phyloP scores from a whole-genome alignment of 2,329 filamentous ascomycete genomes.

The Colletotrichum sp. region DNA sequence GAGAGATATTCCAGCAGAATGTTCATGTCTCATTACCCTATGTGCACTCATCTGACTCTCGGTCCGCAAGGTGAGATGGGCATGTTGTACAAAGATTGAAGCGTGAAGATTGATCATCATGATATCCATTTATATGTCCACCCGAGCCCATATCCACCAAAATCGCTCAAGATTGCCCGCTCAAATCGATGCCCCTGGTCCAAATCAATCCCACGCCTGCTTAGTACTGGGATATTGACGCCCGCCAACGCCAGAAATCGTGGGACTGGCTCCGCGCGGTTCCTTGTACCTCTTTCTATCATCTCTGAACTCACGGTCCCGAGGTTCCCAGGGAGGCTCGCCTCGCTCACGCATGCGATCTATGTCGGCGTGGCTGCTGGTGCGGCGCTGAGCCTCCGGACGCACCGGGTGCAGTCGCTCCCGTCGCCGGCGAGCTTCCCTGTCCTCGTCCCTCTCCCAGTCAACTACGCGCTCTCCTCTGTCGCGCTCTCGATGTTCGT shows the following conservation, averaged over 20 bases:
- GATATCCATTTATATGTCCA: background rate
- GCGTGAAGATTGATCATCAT: background rate
- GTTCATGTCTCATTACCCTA: background rate
- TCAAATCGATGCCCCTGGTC: background rate
- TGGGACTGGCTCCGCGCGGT: constrained; percentile 5
- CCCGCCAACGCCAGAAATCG: constrained; percentile 21
- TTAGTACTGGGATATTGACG: constrained; percentile 21
- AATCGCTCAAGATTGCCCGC: background rate
- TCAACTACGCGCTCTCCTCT: constrained; percentile 33
- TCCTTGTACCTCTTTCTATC: constrained; percentile 23
- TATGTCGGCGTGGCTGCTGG: constrained; percentile 56
- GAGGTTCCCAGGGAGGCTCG: constrained; percentile 14
- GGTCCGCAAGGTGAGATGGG: background rate
- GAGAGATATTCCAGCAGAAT: background rate
- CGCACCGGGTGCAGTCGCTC: constrained; percentile 39
- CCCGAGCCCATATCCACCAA: background rate
- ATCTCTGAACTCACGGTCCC: constrained; percentile 20
- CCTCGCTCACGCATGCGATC: constrained; percentile 36
- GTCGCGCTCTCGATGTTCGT: constrained; percentile 24
- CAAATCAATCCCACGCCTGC: constrained; percentile 16
- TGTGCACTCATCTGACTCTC: background rate
- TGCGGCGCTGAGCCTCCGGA: constrained; percentile 47
- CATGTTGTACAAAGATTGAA: background rate
- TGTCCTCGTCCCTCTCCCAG: constrained; percentile 35
- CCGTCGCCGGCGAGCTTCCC: constrained; percentile 33